phyloP scores from a whole-genome alignment of 768 basidiomycete genomes.

The Mycena rebaudengoi region DNA sequence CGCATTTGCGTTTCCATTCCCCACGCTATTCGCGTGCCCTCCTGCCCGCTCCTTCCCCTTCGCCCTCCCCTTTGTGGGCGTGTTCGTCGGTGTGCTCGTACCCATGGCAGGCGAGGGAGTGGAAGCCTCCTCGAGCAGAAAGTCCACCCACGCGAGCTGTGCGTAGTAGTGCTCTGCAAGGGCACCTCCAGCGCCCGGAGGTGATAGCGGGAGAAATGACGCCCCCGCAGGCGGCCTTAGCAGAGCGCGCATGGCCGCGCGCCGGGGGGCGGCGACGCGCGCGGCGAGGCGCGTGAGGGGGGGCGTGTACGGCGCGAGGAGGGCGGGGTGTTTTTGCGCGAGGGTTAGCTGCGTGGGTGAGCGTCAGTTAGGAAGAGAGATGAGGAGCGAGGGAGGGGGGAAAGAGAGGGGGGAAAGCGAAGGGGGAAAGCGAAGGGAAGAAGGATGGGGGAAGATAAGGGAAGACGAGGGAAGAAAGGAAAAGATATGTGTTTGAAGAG shows the following conservation, averaged over 20 bases:
- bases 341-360: slow-evolving; percentile 54
- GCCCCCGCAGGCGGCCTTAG: neutral
- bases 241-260: slow-evolving; percentile 12
- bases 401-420: neutral
- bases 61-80: no score
- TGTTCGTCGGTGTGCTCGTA: no score
- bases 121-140: slow-evolving; percentile 50
- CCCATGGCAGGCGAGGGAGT: no score
- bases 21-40: no score
- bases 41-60: no score
- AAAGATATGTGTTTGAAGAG: no score
- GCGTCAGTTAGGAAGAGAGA: neutral
- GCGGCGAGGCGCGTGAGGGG: slow-evolving; percentile 70
- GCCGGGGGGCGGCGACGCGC: slow-evolving; percentile 37
- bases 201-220: slow-evolving; percentile 1
- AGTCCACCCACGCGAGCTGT: slow-evolving; percentile 69
- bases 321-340: slow-evolving; percentile 72
- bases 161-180: slow-evolving; percentile 31
- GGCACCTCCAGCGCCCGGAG: no score
- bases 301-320: slow-evolving; percentile 62
- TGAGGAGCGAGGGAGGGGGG: neutral
- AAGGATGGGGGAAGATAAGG: no score
- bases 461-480: no score
- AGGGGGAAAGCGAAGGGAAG: no score
- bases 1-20: slow-evolving; percentile 22